Percentiles rank a stretch among this genome's conserved stretches.
These are phyloP conservation scores for Tetraselmis striata DNA, from an alignment of 139 green algal genomes.

Conservation along the genomic window DNA sequence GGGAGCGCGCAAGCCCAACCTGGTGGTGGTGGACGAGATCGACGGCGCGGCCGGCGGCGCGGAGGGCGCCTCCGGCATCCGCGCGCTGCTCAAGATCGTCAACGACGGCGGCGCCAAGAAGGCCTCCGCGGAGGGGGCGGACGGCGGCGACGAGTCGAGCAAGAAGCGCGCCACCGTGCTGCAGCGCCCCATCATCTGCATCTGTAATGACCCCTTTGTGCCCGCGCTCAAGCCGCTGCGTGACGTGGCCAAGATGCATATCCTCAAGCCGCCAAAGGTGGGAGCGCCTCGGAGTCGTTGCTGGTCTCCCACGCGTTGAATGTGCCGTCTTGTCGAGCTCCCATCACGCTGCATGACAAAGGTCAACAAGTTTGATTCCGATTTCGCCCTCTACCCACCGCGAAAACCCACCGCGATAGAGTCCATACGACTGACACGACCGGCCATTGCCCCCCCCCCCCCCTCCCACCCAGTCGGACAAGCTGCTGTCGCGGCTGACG, in stretches of 20 bases:
- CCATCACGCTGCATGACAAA: too few species aligned
- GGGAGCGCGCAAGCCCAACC: constrained; percentile 61
- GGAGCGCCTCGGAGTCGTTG: too few species aligned
- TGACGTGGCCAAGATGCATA: constrained; percentile 66
- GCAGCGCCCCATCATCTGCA: constrained; percentile 84
- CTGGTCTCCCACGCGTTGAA: too few species aligned
- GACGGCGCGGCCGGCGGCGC: constrained; percentile 74
- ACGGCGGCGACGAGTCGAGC: neutral
- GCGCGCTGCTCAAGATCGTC: constrained; percentile 75
- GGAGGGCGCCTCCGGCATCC: constrained; percentile 69
- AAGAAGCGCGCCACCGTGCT: constrained; percentile 26
- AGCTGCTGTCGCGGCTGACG: constrained; percentile 21
- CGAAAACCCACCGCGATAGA: too few species aligned
- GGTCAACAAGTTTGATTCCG: too few species aligned
- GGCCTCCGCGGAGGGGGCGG: neutral
- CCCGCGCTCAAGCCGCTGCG: constrained; percentile 78
- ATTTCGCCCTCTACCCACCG: too few species aligned
- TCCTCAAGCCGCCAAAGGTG: constrained; percentile 37
- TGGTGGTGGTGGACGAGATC: constrained; percentile 93
- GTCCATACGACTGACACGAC: too few species aligned
- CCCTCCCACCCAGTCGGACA: neutral
- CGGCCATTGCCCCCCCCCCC: too few species aligned
- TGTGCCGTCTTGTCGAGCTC: too few species aligned
- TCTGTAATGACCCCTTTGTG: constrained; percentile 95
- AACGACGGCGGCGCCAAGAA: constrained; percentile 18